phyloP scores from a whole-genome alignment of 1,139 yeast genomes.

The Groenewaldozyma auringiensis region DNA sequence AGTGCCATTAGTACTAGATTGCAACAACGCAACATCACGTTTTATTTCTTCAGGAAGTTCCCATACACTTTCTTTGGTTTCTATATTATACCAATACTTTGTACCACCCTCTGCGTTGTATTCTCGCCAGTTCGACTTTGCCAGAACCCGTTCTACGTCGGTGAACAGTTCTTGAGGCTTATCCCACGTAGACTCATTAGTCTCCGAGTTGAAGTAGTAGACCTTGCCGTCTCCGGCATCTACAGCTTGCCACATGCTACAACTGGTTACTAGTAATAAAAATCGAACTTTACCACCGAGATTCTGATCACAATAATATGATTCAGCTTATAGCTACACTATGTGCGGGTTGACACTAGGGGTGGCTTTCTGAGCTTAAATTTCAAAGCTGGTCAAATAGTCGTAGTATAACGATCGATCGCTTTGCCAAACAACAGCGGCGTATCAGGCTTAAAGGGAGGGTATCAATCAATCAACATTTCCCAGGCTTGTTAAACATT shows the following conservation, averaged over 20 bases:
- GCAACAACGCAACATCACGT: conserved; percentile 9
- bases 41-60: conserved; percentile 49
- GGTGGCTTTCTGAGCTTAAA: too few species aligned
- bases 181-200: conserved; percentile 76
- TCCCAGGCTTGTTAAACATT: too few species aligned
- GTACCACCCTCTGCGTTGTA: conserved; percentile 60
- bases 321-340: too few species aligned
- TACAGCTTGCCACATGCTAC: conserved; percentile 52
- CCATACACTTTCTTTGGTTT: conserved; percentile 72
- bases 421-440: too few species aligned
- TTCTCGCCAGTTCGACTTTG: conserved; percentile 51
- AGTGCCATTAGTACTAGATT: background rate
- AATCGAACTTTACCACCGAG: too few species aligned
- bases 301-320: too few species aligned
- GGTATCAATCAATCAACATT: too few species aligned
- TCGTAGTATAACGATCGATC: too few species aligned
- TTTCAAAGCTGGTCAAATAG: too few species aligned
- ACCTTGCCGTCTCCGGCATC: conserved; percentile 57
- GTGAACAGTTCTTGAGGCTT: conserved; percentile 51
- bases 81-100: conserved; percentile 62
- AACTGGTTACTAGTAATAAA: too few species aligned
- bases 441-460: too few species aligned
- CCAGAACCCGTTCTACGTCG: conserved; percentile 30
- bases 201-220: conserved; percentile 61
- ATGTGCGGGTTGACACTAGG: too few species aligned